A percentile compares a stretch with the other conserved stretches of the same genome.
Evolutionary conservation across 768 basidiomycete genomes (phyloP).

Genomic region (Tephrocybe sp.): DNA sequence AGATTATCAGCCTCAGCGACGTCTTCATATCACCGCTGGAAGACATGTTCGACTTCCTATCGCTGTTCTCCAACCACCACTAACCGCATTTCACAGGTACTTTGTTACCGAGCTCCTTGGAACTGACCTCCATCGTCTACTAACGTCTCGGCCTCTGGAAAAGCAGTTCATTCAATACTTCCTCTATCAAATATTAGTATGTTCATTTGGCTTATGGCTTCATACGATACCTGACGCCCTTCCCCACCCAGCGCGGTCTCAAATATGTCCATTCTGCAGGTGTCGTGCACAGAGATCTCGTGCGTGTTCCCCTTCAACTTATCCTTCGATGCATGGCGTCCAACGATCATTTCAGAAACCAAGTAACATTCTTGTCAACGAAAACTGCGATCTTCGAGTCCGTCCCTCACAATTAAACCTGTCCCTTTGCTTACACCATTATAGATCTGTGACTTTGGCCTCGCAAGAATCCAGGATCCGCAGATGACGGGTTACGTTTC

Average conservation of each 20-base stretch:
- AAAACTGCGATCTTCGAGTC: constrained; percentile 98
- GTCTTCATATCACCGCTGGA: constrained; percentile 99
- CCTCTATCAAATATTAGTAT: constrained; percentile 94
- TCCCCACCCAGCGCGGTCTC: constrained; percentile 87
- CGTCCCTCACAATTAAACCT: constrained; percentile 12
- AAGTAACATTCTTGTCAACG: constrained; percentile 98
- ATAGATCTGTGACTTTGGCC: constrained; percentile 97
- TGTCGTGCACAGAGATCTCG: constrained; percentile 96
- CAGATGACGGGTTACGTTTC: constrained; percentile 99
- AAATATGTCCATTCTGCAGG: constrained; percentile 99
- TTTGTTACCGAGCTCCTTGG: constrained; percentile 98
- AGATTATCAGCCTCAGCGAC: constrained; percentile 98
- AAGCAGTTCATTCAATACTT: constrained; percentile 99
- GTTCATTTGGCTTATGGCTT: constrained; percentile 22
- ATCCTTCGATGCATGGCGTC: not conserved
- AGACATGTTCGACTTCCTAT: constrained; percentile 67
- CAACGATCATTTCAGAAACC: constrained; percentile 67
- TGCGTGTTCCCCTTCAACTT: constrained; percentile 31
- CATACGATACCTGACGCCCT: constrained; percentile 6
- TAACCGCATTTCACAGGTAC: constrained; percentile 57
- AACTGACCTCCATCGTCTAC: constrained; percentile 94
- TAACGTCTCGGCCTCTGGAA: constrained; percentile 95
- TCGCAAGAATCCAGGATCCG: constrained; percentile 97
- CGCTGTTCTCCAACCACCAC: constrained; percentile 4
- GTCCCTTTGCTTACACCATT: constrained; percentile 5